phyloP scores from a whole-genome alignment of 306 rosid species.

The Sophora flavescens region DNA sequence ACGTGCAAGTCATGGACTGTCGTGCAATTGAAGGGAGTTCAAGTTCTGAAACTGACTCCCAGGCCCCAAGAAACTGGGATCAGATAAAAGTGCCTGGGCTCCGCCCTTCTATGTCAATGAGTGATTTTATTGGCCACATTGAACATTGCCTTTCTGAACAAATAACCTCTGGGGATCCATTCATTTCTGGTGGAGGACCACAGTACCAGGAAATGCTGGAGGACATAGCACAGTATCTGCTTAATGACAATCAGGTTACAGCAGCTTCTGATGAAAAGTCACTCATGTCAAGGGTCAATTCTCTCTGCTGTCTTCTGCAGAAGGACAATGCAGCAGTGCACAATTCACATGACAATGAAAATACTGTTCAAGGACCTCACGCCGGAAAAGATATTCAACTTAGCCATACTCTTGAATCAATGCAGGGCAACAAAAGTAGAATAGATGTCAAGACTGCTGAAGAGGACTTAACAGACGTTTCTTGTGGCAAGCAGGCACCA shows the following conservation, averaged over 20 bases:
- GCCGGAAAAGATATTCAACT: constrained; percentile 51
- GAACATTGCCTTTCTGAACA: constrained; percentile 79
- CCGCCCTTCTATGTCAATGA: constrained; percentile 77
- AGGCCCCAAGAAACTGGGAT: constrained; percentile 62
- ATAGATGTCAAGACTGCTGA: constrained; percentile 45
- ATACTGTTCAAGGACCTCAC: constrained; percentile 43
- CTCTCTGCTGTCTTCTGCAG: constrained; percentile 84
- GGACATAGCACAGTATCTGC: constrained; percentile 75
- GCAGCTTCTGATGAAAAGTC: constrained; percentile 80
- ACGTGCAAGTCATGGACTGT: constrained; percentile 54
- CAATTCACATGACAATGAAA: constrained; percentile 49
- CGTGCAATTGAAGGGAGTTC: constrained; percentile 67
- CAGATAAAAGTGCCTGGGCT: constrained; percentile 77
- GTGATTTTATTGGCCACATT: constrained; percentile 76
- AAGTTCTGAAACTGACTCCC: constrained; percentile 64
- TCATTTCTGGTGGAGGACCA: constrained; percentile 54
- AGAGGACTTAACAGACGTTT: constrained; percentile 56
- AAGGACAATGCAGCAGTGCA: constrained; percentile 67
- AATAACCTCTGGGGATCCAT: constrained; percentile 60
- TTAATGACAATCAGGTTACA: constrained; percentile 71
- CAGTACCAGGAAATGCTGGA: constrained; percentile 69
- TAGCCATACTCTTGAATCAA: constrained; percentile 33
- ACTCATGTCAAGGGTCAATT: constrained; percentile 89
- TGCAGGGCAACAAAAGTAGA: constrained; percentile 40
- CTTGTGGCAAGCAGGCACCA: constrained; percentile 53